A percentile compares a stretch with the other conserved stretches of the same genome.
phyloP scores from a whole-genome alignment of 495 filamentous ascomycete genomes.

The Penicillium ucsense region DNA sequence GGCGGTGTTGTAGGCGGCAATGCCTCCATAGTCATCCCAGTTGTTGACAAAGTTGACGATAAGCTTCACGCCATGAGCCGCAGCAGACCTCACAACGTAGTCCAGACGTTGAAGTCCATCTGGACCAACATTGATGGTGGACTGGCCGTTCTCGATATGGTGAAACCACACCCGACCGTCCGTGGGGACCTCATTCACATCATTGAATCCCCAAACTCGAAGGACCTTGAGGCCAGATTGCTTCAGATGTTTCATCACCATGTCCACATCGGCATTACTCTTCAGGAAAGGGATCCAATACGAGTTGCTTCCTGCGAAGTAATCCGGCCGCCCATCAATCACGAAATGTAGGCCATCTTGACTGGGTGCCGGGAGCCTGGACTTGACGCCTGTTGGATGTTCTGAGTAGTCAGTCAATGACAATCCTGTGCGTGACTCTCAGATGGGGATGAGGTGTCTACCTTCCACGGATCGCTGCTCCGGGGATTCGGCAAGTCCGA shows the following conservation, averaged over 20 bases:
- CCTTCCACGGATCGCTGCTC: neutral
- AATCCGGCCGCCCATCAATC: neutral
- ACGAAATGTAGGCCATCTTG: neutral
- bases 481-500: neutral
- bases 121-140: neutral
- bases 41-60: constrained; percentile 1
- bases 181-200: neutral
- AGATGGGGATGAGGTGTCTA: neutral
- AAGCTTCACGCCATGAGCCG: neutral
- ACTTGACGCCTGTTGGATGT: neutral
- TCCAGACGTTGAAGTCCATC: neutral
- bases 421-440: too few relatives aligned
- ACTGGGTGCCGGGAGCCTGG: neutral
- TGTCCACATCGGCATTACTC: neutral
- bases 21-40: neutral
- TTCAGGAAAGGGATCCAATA: constrained; percentile 1
- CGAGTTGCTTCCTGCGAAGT: neutral
- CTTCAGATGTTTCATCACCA: neutral
- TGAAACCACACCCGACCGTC: neutral
- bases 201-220: neutral
- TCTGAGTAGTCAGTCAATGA: too few relatives aligned
- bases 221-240: neutral
- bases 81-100: neutral
- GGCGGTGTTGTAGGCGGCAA: neutral
- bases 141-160: neutral